Evolutionary conservation across 2,329 filamentous ascomycete genomes (phyloP).

Genomic region (Fusarium aywerte): DNA sequence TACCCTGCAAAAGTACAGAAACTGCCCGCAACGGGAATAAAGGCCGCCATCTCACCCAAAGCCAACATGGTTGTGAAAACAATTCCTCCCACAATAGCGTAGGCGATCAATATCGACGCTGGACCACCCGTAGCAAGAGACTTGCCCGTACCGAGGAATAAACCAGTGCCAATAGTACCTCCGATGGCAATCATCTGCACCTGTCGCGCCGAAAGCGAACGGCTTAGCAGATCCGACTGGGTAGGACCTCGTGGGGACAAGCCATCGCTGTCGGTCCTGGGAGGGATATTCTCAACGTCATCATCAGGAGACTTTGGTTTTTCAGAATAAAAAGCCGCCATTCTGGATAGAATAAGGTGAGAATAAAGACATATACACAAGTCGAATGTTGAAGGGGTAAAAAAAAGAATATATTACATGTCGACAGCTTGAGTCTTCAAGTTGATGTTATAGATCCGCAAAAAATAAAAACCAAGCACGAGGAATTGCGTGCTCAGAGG

Average conservation of each 20-base stretch:
- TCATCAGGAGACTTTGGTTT: conserved; percentile 13
- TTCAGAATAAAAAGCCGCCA: conserved; percentile 30
- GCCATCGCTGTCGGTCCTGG: conserved; percentile 3
- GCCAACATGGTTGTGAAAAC: conserved; percentile 69
- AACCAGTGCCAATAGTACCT: conserved; percentile 68
- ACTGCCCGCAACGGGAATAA: conserved; percentile 61
- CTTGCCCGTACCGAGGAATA: conserved; percentile 71
- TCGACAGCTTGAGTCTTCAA: background rate
- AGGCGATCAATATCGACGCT: conserved; percentile 67
- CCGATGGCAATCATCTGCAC: conserved; percentile 75
- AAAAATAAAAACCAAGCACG: conserved; percentile 29
- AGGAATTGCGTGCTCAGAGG: conserved; percentile 46
- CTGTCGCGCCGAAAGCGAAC: conserved; percentile 69
- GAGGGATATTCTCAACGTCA: conserved; percentile 36
- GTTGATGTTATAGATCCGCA: conserved; percentile 9
- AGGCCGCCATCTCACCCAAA: conserved; percentile 70
- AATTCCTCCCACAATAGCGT: conserved; percentile 66
- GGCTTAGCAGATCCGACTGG: conserved; percentile 60
- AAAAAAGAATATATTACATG: background rate
- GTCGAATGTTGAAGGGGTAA: background rate
- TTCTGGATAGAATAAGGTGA: background rate
- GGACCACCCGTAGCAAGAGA: conserved; percentile 69
- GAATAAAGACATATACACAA: no score
- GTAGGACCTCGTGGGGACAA: conserved; percentile 26
- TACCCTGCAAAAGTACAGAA: conserved; percentile 62